Conservation (phyloP, 2,329 filamentous ascomycete species). For the Scedosporium apiospermum region DNA sequence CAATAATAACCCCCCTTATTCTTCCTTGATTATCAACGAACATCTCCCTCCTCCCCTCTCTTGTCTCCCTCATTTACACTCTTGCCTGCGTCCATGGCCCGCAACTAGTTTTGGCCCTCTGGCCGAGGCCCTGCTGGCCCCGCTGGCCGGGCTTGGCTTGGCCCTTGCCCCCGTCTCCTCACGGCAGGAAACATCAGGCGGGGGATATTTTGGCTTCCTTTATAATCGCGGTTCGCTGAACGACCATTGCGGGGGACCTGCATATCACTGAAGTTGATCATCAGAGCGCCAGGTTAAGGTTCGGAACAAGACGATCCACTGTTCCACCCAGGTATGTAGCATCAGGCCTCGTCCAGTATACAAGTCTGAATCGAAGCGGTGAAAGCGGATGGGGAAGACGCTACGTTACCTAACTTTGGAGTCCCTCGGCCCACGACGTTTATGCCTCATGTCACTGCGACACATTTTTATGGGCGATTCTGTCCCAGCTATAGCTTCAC, state of each 20-base stretch:
- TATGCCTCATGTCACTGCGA: not conserved
- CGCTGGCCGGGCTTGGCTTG: not conserved
- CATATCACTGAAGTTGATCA: not conserved
- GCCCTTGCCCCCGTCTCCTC: not conserved
- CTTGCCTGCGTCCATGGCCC: not conserved
- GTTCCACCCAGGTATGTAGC: not conserved
- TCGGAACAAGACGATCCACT: constrained; percentile 1
- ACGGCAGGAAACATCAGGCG: not conserved
- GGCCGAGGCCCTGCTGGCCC: not conserved
- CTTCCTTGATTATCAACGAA: not conserved
- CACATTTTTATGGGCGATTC: not conserved
- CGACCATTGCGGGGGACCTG: not conserved
- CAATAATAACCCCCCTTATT: not conserved
- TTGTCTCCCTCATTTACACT: not conserved
- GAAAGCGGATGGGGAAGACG: not conserved
- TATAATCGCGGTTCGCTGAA: not conserved
- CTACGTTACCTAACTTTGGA: not conserved
- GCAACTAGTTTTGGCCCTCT: not conserved
- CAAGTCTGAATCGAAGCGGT: not conserved
- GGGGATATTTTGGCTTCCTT: not conserved
- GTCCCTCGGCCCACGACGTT: not conserved
- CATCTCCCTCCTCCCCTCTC: not conserved
- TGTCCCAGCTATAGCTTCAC: not conserved
- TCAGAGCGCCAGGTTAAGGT: not conserved
- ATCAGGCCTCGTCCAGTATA: not conserved